A percentile compares a stretch with the other conserved stretches of the same genome.
Conservation (phyloP, 352 stramenopile genomes). For the Globisporangium spiculum region DNA sequence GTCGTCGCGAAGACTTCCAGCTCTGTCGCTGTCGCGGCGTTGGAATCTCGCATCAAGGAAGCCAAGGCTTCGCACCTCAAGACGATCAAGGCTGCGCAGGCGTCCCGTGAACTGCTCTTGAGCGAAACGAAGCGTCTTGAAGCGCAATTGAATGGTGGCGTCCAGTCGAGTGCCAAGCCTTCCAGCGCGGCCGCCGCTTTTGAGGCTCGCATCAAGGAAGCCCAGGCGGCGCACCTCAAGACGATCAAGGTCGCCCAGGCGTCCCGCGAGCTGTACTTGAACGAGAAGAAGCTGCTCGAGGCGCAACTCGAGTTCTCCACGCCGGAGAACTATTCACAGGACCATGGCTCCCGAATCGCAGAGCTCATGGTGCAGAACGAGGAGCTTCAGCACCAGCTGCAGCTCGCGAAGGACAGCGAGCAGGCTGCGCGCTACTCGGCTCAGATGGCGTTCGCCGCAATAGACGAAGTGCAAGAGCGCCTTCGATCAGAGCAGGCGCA, state of each 20-base stretch:
- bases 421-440: constrained; percentile 67
- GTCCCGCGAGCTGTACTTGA: constrained; percentile 2
- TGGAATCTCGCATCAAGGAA: neutral
- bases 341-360: neutral
- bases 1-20: neutral
- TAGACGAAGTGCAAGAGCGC: constrained; percentile 53
- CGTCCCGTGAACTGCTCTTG: constrained; percentile 2
- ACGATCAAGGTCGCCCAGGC: constrained; percentile 5
- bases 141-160: constrained; percentile 6
- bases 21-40: neutral
- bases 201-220: neutral
- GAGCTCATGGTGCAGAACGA: constrained; percentile 25
- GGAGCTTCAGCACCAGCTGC: constrained; percentile 41
- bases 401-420: constrained; percentile 62
- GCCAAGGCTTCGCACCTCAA: constrained; percentile 3
- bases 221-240: constrained; percentile 9
- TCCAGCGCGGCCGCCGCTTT: neutral
- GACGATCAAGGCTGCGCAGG: constrained; percentile 7
- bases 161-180: neutral
- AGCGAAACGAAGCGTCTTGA: constrained; percentile 11
- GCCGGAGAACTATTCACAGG: neutral
- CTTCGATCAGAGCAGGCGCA: constrained; percentile 40
- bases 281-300: constrained; percentile 4
- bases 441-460: constrained; percentile 66
- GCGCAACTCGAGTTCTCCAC: neutral